Evolutionary conservation across 495 filamentous ascomycete species (phyloP).

Genomic region (Schizothecium vesticola): DNA sequence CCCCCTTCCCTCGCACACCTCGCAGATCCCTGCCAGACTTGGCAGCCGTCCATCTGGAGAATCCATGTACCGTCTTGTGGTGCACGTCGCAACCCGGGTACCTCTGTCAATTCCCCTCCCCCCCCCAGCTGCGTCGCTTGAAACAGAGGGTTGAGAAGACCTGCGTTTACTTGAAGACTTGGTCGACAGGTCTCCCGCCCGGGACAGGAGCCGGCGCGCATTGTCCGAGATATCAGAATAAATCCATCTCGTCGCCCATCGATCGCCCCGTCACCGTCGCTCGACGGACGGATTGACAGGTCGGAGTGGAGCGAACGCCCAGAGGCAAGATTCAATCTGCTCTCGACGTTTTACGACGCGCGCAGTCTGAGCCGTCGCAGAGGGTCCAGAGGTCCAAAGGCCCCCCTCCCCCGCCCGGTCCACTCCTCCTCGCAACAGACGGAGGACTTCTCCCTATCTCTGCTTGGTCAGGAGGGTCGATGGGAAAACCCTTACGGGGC

Average conservation of each 20-base stretch:
- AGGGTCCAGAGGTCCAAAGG: background rate
- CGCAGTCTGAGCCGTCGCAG: background rate
- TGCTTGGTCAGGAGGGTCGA: background rate
- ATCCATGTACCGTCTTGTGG: conserved; percentile 17
- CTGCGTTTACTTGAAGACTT: conserved; percentile 3
- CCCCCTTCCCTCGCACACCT: background rate
- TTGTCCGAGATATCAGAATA: background rate
- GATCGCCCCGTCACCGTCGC: background rate
- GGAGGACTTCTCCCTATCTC: conserved; percentile 1
- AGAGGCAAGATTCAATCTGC: background rate
- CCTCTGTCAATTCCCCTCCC: background rate
- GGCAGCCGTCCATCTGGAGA: conserved; percentile 21
- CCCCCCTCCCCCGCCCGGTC: background rate
- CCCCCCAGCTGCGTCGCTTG: conserved; percentile 14
- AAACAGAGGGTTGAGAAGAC: conserved; percentile 11
- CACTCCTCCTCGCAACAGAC: background rate
- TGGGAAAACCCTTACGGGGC: background rate
- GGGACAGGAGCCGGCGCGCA: background rate
- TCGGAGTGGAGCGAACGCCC: background rate
- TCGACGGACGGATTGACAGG: background rate
- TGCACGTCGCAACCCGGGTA: conserved; percentile 9
- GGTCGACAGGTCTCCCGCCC: background rate
- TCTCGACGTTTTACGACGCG: background rate
- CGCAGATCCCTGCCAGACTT: conserved; percentile 10
- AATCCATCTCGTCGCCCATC: background rate